phyloP scores from a whole-genome alignment of 106 monocot genomes.

The Dioscorea dumetorum region DNA sequence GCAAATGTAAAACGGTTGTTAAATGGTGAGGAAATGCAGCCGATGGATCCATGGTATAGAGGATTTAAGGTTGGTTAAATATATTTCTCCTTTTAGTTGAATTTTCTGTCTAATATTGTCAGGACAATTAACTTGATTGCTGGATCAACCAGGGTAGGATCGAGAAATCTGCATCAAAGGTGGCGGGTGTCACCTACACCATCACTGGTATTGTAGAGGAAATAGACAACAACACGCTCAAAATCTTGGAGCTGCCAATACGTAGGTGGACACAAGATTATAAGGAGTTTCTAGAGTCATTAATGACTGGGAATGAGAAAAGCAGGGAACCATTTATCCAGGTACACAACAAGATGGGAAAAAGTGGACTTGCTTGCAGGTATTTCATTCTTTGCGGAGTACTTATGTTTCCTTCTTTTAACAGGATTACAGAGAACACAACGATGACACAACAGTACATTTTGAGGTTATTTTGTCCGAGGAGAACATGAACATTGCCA shows the following conservation, averaged over 20 bases:
- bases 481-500: slow-evolving; percentile 68
- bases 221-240: slow-evolving; percentile 52
- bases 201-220: slow-evolving; percentile 68
- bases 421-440: slow-evolving; percentile 70
- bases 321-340: slow-evolving; percentile 84
- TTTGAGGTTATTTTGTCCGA: slow-evolving; percentile 72
- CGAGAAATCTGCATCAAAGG: slow-evolving; percentile 75
- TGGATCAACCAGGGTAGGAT: slow-evolving; percentile 35
- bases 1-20: slow-evolving; percentile 73
- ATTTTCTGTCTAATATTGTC: too few relatives aligned
- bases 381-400: too few relatives aligned
- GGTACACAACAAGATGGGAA: slow-evolving; percentile 16
- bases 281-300: slow-evolving; percentile 66
- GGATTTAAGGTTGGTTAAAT: slow-evolving; percentile 69
- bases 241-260: slow-evolving; percentile 75
- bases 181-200: slow-evolving; percentile 72
- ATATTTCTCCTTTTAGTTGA: background rate
- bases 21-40: slow-evolving; percentile 62
- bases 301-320: slow-evolving; percentile 63
- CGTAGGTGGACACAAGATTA: slow-evolving; percentile 91
- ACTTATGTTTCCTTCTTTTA: background rate
- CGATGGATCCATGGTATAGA: slow-evolving; percentile 92
- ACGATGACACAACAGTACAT: slow-evolving; percentile 66
- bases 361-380: too few relatives aligned
- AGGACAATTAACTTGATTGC: background rate